A percentile compares a stretch with the other conserved stretches of the same genome.
These are phyloP conservation scores for Euryodendron excelsum DNA, from an alignment of 148 eudicot genomes.

Conservation along the genomic window DNA sequence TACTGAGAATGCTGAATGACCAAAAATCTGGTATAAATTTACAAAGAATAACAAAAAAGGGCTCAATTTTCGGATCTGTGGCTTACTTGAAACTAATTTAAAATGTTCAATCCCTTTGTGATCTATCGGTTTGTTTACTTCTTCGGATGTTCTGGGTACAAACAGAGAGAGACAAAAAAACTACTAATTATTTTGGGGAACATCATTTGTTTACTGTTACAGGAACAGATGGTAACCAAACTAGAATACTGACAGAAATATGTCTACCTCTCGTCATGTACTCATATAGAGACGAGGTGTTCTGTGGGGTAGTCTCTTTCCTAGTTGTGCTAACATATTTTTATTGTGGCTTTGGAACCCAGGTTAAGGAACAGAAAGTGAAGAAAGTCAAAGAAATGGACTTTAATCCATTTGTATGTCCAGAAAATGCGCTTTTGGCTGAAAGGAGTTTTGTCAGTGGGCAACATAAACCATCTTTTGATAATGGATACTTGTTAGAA, in stretches of 20 bases:
- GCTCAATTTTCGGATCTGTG: neutral
- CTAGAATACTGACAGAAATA: neutral
- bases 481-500: slow-evolving; percentile 36
- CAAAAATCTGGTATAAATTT: neutral
- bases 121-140: neutral
- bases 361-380: slow-evolving; percentile 44
- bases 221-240: neutral
- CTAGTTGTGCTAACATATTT: slow-evolving; percentile 7
- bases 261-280: neutral
- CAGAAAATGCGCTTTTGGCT: slow-evolving; percentile 41
- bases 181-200: neutral
- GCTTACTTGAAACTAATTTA: slow-evolving; percentile 5
- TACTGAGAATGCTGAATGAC: neutral
- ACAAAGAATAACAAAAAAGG: neutral
- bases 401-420: slow-evolving; percentile 19
- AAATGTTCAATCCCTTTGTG: neutral
- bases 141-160: neutral
- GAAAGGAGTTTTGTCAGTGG: slow-evolving; percentile 35
- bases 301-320: neutral
- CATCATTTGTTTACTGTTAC: neutral
- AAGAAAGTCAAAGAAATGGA: slow-evolving; percentile 44
- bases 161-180: neutral
- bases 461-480: slow-evolving; percentile 25
- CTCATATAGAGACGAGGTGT: neutral
- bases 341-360: slow-evolving; percentile 14